phyloP scores from a whole-genome alignment of 495 filamentous ascomycete genomes.

The Tuber aestivum region DNA sequence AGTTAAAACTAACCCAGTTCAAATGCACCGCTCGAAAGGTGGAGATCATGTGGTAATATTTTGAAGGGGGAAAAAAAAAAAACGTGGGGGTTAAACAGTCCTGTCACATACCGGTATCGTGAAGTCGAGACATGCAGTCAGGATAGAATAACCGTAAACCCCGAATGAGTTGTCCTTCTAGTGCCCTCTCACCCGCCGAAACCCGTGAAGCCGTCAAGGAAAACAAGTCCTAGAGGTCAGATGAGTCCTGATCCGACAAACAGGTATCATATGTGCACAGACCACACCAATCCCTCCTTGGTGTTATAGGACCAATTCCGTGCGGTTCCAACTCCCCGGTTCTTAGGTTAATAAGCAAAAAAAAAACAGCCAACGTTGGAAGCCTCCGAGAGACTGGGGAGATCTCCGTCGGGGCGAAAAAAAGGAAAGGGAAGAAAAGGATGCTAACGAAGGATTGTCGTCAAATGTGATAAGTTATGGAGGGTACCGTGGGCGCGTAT shows the following conservation, averaged over 20 bases:
- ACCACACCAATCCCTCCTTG: not conserved
- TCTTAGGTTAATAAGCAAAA: not conserved
- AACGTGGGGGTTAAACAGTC: not conserved
- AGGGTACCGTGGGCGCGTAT: not conserved
- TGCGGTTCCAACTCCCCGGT: not conserved
- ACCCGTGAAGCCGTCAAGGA: not conserved
- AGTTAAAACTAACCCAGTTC: not conserved
- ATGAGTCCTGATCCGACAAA: not conserved
- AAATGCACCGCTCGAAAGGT: not conserved
- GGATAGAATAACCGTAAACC: not conserved
- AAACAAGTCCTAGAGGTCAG: not conserved
- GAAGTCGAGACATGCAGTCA: not conserved
- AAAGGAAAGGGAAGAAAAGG: not conserved
- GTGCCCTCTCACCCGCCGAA: not conserved
- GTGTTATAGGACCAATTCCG: not conserved
- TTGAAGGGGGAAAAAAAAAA: not conserved
- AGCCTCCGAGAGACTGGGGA: not conserved
- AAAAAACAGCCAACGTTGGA: not conserved
- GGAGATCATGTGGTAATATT: conserved; percentile 4
- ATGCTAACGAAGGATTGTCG: not conserved
- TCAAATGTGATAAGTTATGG: not conserved
- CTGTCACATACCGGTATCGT: conserved; percentile 4
- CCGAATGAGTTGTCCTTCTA: not conserved
- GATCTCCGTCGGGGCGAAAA: not conserved
- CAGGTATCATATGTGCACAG: not conserved